Base-by-base conservation (phyloP, 1,139 yeast species). In the Lizanozyma gosingica region DNA sequence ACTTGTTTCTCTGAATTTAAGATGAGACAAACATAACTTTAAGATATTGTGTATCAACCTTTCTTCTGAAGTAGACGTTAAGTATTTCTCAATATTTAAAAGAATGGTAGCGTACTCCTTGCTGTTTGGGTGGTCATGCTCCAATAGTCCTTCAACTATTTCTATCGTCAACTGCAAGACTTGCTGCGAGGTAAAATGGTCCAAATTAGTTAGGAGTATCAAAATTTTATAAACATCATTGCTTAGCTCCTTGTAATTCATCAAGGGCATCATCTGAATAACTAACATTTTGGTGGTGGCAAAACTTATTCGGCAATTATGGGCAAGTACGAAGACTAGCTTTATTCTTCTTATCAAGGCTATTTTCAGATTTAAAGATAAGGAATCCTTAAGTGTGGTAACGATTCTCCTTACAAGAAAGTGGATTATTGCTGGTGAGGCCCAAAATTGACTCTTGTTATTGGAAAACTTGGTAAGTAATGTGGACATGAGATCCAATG, bases 351-450 rank as follows among this genome's bases (percentile, higher is more conserved):
- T 59, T 6, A 77, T 37, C 15, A 49, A 42, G 2, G 55, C 15
- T 2, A 51, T 17, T 37, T 48, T 58, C 29, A 62, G 63, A 2
- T 58, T 54, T 3, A 38, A 27, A n/a, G 58, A 45, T 1, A 50
- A 35, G 0, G 65, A 45, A 0, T 45, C 35, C 0, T 56, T 50
- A 2, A 73, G 41, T 8, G 50, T 44, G 2, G 58, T 40, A 1
- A 70, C 47, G 2, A 71, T 35, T 15, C 66, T 57, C 15, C 71
- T 56, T 1, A 62, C 36, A 3, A 76, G 38, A 48, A 75, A 75
- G 43, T 65, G 67, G 2, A 66, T 49, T 4, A 50, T 50, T 6
- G 29, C 29, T 11, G 54, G 47, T 1, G 56, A 43, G 3, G 52
- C 42, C 83, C 82, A 78, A 42, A 67, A 65, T 0, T 35, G 39